Percentiles rank a stretch among this genome's conserved stretches.
Conservation (phyloP, 2,329 filamentous ascomycete genomes). For the Colletotrichum sp. region DNA sequence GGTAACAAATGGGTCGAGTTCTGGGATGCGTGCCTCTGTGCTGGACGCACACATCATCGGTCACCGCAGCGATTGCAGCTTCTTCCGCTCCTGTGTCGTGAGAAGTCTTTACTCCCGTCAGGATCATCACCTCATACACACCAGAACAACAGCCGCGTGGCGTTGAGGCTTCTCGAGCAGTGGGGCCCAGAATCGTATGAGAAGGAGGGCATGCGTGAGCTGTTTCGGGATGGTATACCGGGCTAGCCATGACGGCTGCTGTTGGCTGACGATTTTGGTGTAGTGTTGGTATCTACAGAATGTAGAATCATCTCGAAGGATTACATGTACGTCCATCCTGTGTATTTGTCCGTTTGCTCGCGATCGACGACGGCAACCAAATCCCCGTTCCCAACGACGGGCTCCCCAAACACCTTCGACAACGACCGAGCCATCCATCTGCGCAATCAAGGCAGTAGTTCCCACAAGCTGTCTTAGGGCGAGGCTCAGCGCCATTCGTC, state of each 20-base stretch:
- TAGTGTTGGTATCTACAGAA: neutral
- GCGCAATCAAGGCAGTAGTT: neutral
- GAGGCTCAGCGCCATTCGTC: neutral
- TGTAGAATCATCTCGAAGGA: neutral
- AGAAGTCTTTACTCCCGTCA: neutral
- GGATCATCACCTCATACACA: neutral
- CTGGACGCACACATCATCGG: neutral
- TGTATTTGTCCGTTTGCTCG: neutral
- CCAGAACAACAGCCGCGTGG: neutral
- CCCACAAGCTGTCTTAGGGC: neutral
- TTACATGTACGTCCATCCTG: neutral
- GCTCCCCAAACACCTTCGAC: neutral
- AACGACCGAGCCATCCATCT: neutral
- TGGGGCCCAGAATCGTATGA: neutral
- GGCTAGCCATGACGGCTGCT: neutral
- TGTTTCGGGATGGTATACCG: rapidly evolving
- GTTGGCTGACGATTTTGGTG: neutral
- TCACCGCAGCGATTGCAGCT: neutral
- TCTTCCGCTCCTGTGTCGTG: neutral
- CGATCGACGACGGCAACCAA: neutral
- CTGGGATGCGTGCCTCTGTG: neutral
- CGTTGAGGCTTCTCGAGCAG: neutral
- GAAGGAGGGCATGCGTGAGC: neutral
- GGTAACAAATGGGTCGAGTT: neutral
- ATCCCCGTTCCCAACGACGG: neutral